phyloP scores from a whole-genome alignment of 2,329 filamentous ascomycete genomes.

The Fusarium chaquense region DNA sequence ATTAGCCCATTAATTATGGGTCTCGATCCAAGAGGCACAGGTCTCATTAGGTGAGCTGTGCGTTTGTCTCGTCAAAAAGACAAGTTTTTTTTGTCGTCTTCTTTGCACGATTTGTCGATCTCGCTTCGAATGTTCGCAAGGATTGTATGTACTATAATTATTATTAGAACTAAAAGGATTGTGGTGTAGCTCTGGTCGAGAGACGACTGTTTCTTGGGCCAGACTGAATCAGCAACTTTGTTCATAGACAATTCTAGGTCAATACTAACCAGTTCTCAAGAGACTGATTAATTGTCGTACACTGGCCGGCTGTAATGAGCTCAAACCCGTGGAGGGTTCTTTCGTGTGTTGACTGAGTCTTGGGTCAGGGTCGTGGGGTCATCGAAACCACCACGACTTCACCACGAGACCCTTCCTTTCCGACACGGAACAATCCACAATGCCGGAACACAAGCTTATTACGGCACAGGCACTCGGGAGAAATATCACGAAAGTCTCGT shows the following conservation, averaged over 20 bases:
- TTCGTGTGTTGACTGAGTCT: conserved; percentile 21
- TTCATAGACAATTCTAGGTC: not conserved
- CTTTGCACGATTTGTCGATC: conserved; percentile 6
- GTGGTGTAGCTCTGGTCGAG: not conserved
- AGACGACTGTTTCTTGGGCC: not conserved
- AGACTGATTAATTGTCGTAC: not conserved
- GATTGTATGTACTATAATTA: not conserved
- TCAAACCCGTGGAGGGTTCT: conserved; percentile 8
- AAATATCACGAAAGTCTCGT: not conserved
- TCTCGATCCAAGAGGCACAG: not conserved
- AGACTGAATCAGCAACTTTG: not conserved
- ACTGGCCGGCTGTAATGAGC: not conserved
- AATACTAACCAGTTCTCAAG: not conserved
- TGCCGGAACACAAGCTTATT: not conserved
- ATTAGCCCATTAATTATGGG: conserved; percentile 8
- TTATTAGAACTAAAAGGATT: not conserved
- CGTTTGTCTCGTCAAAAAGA: not conserved
- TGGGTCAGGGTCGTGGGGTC: conserved; percentile 24
- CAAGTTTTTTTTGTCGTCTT: not conserved
- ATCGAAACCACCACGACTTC: conserved; percentile 20
- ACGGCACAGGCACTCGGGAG: not conserved
- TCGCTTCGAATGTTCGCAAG: not conserved
- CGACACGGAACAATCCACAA: not conserved
- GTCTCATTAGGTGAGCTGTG: not conserved
- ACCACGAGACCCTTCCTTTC: conserved; percentile 24